Evolutionary conservation across 148 eudicot species (phyloP).

Genomic region (Spergularia marina): DNA sequence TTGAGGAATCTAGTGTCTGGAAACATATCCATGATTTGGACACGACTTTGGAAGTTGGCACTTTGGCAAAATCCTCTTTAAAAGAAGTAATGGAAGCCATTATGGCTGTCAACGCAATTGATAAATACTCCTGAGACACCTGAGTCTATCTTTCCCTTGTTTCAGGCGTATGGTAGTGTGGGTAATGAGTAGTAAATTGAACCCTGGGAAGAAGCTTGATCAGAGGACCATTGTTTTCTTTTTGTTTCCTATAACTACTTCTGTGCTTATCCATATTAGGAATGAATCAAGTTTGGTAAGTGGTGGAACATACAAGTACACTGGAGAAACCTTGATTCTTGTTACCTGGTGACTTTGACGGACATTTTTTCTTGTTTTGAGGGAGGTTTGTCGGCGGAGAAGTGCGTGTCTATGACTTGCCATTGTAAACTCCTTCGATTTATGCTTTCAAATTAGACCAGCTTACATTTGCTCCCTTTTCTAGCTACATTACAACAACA

Average conservation of each 20-base stretch:
- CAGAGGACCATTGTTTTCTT: not conserved
- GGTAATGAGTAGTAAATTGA: not conserved
- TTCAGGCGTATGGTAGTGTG: not conserved
- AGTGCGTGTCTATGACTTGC: not conserved
- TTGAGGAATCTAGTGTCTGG: not conserved
- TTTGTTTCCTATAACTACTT: not conserved
- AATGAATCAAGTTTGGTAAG: no score
- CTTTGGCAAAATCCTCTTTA: not conserved
- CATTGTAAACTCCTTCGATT: no score
- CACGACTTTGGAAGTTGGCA: not conserved
- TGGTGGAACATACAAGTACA: not conserved
- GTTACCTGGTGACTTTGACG: not conserved
- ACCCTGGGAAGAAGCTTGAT: not conserved
- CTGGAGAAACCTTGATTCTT: not conserved
- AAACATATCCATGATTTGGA: not conserved
- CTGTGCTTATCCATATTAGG: no score
- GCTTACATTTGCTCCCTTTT: not conserved
- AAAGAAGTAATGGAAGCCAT: no score
- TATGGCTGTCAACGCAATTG: not conserved
- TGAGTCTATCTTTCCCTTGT: not conserved
- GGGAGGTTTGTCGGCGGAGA: not conserved
- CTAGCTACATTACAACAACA: no score
- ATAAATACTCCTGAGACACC: not conserved
- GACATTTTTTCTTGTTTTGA: not conserved
- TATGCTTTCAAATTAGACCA: not conserved